Evolutionary conservation across 1,139 yeast species (phyloP), one percentile per base, ranked within the genome.

Genomic region (Geotrichum klebahnii): DNA sequence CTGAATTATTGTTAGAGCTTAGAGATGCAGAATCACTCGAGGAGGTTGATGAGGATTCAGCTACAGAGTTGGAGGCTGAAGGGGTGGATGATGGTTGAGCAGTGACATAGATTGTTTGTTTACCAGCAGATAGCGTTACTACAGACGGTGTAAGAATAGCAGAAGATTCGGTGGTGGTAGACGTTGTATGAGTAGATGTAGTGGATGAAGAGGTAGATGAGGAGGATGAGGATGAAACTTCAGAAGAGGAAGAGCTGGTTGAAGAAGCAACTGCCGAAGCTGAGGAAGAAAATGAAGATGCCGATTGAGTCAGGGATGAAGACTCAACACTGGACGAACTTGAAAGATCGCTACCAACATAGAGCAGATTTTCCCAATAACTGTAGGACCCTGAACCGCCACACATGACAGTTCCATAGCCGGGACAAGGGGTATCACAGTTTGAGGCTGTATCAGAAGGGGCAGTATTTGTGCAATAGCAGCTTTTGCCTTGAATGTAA

Each of bases 391-490:
- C 44, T 12, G 52, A 14, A 5, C 56, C 52, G 14, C 57, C 56
- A 12, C 56, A 55, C 14, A 38, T 44, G 22, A 32, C 53, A 3
- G 22, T 33, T 26, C 45, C 46, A 16, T 14, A 52, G 12, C 52
- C 55, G 14, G 40, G 55, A 38, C 92, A 84, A 1, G 58, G 50
- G 1, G 61, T 60, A 55, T 66, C 59, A 68, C 92, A 84, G n/a
- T 60, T 47, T 28, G 57, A 58, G 10, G 57, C 60, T 43, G 46
- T 47, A 14, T 63, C 61, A 17, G 67, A 56, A 1, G 95, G 95
- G 17, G 73, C 61, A 0, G 69, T 57, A 54, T 69, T 62, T 54
- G 90, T 85, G 67, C 96, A 87, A 61, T 72, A 79, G 67, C 96
- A 87, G 19, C 69, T 66, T 48, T 70, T 63, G 36, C 88, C 90